Evolutionary conservation across 1,139 yeast genomes (phyloP).

Genomic region (Arxiozyma bovina): DNA sequence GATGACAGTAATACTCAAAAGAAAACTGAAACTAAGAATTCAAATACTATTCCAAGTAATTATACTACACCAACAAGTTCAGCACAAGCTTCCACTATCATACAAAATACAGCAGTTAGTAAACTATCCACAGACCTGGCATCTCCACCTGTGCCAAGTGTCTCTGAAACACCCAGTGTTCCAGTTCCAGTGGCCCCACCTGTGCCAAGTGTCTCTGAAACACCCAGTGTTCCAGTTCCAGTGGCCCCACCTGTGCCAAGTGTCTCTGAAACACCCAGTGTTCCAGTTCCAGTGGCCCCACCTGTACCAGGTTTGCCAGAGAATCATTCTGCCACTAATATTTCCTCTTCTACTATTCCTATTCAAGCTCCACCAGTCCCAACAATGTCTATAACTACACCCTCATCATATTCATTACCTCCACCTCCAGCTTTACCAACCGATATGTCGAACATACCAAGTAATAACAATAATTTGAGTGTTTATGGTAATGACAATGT

Average conservation of each 20-base stretch:
- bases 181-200: constrained; percentile 19
- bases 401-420: constrained; percentile 8
- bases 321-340: no score
- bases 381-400: constrained; percentile 2
- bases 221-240: constrained; percentile 1
- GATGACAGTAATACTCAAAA: constrained; percentile 34
- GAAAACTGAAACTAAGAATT: constrained; percentile 7
- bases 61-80: constrained; percentile 19
- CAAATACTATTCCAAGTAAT: constrained; percentile 14
- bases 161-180: constrained; percentile 14
- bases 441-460: constrained; percentile 10
- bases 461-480: not conserved
- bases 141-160: constrained; percentile 16
- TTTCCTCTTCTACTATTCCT: no score
- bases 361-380: constrained; percentile 11
- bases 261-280: constrained; percentile 24
- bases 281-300: constrained; percentile 20
- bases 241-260: constrained; percentile 11
- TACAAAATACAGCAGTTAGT: constrained; percentile 2
- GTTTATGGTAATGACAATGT: constrained; percentile 3
- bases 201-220: constrained; percentile 15
- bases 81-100: not conserved
- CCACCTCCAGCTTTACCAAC: constrained; percentile 29
- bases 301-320: constrained; percentile 15
- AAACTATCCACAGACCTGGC: constrained; percentile 7